Evolutionary conservation across 2,329 filamentous ascomycete genomes (phyloP).

Genomic region (Paraphoma sp.): DNA sequence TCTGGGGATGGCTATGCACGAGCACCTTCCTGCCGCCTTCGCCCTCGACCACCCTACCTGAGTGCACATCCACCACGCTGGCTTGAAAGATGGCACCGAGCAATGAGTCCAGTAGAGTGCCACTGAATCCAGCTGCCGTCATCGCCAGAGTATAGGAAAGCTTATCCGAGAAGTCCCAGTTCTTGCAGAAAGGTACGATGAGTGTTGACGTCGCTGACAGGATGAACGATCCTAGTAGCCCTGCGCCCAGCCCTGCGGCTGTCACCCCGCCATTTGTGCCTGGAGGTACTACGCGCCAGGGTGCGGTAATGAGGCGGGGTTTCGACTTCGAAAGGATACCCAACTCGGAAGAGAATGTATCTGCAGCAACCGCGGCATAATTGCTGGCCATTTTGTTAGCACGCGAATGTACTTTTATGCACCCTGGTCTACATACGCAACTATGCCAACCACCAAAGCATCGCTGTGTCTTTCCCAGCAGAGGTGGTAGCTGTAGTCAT

Average conservation of each 20-base stretch:
- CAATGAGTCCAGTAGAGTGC: conserved; percentile 85
- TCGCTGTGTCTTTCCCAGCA: conserved; percentile 52
- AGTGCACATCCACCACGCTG: conserved; percentile 82
- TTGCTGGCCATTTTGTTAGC: conserved; percentile 65
- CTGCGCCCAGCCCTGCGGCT: conserved; percentile 73
- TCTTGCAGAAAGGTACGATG: conserved; percentile 72
- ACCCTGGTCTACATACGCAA: conserved; percentile 46
- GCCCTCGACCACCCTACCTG: conserved; percentile 88
- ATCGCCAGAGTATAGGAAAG: conserved; percentile 59
- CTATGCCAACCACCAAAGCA: conserved; percentile 55
- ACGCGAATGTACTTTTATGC: not conserved
- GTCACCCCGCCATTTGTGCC: conserved; percentile 97
- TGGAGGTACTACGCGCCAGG: conserved; percentile 78
- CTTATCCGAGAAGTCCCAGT: conserved; percentile 30
- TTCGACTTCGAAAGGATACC: conserved; percentile 81
- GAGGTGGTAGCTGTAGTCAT: conserved; percentile 23
- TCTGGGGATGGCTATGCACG: conserved; percentile 41
- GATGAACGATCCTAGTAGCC: conserved; percentile 72
- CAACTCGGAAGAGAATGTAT: conserved; percentile 94
- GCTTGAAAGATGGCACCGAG: conserved; percentile 85
- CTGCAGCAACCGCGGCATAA: conserved; percentile 89
- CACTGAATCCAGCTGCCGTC: conserved; percentile 75
- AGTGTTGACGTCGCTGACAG: conserved; percentile 72
- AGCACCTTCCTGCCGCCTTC: conserved; percentile 70
- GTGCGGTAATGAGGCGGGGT: conserved; percentile 87